Evolutionary conservation across 2,329 filamentous ascomycete genomes (phyloP), one percentile per base, ranked within the genome.

Genomic region (Colletotrichum agaves): DNA sequence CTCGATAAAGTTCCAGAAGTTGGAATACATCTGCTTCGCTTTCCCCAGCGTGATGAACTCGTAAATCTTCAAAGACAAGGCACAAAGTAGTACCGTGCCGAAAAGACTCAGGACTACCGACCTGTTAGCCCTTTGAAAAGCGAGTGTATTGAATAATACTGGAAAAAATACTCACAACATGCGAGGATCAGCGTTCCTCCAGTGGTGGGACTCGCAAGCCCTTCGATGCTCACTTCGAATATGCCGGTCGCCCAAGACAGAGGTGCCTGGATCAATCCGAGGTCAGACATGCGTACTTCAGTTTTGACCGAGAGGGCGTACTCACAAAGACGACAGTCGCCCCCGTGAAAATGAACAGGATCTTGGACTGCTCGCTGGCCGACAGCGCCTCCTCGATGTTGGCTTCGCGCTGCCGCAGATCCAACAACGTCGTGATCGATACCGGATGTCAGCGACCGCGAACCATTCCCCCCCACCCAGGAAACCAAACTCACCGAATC

Each of bases 301-400:
- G 27, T 6, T 27, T 27, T 2, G 27, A 27, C 27, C 5, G 27
- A 7, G 27, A 8, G 6, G 27, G 27, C 5, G 6, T 4, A 60
- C 67, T 52, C 41, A 70, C 69, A 15, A 71, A 71, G 0, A 71
- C 69, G 1, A 71, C 69, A 0, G 69, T 71, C 0, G 69, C 69
- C 0, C 69, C 69, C 0, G 69, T 71, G 3, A 71, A 71, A 41
- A 71, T 71, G 69, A 71, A 71, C 2, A 71, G 68, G 12, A 71
- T 71, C 57, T 71, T 71, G 52, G 69, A 71, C 57, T 71, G 69
- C 63, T 71, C 67, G 60, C 65, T 71, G 3, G 69, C 69, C 0
- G 69, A 71, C 1, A 71, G 43, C 4, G 69, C 69, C n/a, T 71
- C 69, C 12, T 71, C 69, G 19, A 71, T 71, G 13, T 71, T 71